Base-by-base conservation (phyloP, 768 basidiomycete species). In the Polyporus arcularius region DNA sequence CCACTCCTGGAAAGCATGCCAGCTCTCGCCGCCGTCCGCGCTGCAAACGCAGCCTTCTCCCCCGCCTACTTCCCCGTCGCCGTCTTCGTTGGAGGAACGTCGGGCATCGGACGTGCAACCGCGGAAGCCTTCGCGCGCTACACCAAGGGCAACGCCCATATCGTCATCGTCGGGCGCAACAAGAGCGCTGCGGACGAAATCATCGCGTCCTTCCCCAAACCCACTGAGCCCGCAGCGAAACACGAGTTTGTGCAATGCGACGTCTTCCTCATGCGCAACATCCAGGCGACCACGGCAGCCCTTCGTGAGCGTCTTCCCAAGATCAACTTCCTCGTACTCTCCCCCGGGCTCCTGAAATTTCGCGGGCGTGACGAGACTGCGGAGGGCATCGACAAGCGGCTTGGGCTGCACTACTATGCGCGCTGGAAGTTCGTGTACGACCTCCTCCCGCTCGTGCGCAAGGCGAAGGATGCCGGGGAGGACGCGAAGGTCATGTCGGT, bases 161-260 rank as follows among this genome's bases (percentile, higher is more conserved):
- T 86, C 68, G 69, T 85, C 64, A 74, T 85, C 56, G 75, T 82
- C 30, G 83, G 83, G 0, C 76, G 83, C 46, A 84, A 84, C 71
- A 74, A 75, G 47, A 70, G 61, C 15, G 80, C 83, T 5, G 84
- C 82, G 2, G 76, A 83, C 38, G 55, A 67, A n/a, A 78, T 82
- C 62, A 72, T 86, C 57, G 74, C 78, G 52, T 59, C 63, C 21
- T 67, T 84, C 50, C 80, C 80, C 38, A 73, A 72, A 60, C 71
- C 74, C 18, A 55, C 57, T 14, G 15, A 53, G 62, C 48, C 61
- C 60, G 35, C 64, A 48, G 43, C 67, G 45, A 39, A 61, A 68
- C 68, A 79, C 70, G 80, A 82, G 62, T 85, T 84, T 66, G 74
- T 84, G 16, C 68, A 76, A 58, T 82, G 83, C 73, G 84, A 85